phyloP scores from a whole-genome alignment of 1,284 basidiomycete species.

The Crocinoboletus sp. region DNA sequence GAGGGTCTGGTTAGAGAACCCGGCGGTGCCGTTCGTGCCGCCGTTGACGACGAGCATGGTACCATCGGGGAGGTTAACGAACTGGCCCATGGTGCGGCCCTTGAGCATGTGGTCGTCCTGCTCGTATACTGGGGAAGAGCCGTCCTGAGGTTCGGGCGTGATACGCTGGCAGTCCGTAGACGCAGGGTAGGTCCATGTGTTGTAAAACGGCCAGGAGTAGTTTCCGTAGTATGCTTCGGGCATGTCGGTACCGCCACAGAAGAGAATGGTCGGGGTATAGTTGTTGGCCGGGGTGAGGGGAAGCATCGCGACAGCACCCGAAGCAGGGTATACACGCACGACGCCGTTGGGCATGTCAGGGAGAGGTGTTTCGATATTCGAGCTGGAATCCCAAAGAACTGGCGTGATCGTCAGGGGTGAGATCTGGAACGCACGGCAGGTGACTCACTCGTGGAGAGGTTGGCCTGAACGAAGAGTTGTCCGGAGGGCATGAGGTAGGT shows the following conservation, averaged over 20 bases:
- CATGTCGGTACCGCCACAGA: constrained; percentile 85
- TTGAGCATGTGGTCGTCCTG: constrained; percentile 74
- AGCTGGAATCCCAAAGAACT: constrained; percentile 59
- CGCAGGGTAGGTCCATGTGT: constrained; percentile 61
- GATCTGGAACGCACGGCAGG: not conserved
- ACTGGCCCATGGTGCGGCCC: constrained; percentile 82
- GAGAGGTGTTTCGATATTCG: constrained; percentile 57
- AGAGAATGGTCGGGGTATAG: constrained; percentile 80
- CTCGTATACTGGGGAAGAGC: constrained; percentile 46
- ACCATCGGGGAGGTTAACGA: constrained; percentile 73
- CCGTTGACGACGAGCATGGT: constrained; percentile 79
- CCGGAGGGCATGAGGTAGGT: constrained; percentile 55
- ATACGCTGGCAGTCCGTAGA: constrained; percentile 67
- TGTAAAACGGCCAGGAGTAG: constrained; percentile 58
- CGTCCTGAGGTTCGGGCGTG: constrained; percentile 71
- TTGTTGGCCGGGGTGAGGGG: constrained; percentile 87
- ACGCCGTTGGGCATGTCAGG: constrained; percentile 64
- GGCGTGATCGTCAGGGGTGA: constrained; percentile 10
- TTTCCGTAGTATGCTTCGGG: constrained; percentile 64
- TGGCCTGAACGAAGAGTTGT: constrained; percentile 47
- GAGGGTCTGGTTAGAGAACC: constrained; percentile 45
- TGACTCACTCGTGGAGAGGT: constrained; percentile 41
- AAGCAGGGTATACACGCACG: constrained; percentile 87
- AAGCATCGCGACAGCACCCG: constrained; percentile 85
- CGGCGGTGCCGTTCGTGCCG: constrained; percentile 67